Evolutionary conservation across 371 early-diverging fungal genomes (phyloP).

Genomic region (Dinochytrium kinnereticum): DNA sequence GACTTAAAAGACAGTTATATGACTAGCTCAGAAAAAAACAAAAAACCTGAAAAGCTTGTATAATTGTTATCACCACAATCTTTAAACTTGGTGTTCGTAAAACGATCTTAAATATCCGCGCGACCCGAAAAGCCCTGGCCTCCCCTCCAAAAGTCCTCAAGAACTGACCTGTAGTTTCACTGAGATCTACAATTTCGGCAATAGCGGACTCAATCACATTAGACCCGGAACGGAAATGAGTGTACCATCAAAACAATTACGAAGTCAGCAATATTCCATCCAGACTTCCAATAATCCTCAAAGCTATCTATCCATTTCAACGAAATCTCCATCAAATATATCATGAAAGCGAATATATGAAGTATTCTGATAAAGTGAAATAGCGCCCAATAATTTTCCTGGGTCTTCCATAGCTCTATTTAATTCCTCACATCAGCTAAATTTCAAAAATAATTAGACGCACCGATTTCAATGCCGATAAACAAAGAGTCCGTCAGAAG

Average conservation of each 20-base stretch:
- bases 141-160: slow-evolving; percentile 16
- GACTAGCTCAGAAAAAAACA: too few relatives aligned
- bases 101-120: slow-evolving; percentile 45
- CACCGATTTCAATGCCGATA: slow-evolving; percentile 32
- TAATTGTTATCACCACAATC: slow-evolving; percentile 50
- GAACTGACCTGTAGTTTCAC: slow-evolving; percentile 1
- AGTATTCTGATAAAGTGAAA: slow-evolving; percentile 42
- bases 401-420: slow-evolving; percentile 22
- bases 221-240: not conserved
- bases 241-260: slow-evolving; percentile 33
- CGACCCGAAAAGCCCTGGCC: slow-evolving; percentile 39
- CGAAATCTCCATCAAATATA: slow-evolving; percentile 43
- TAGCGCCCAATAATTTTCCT: slow-evolving; percentile 33
- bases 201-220: slow-evolving; percentile 24
- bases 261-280: slow-evolving; percentile 53
- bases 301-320: slow-evolving; percentile 43
- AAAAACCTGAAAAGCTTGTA: slow-evolving; percentile 50
- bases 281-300: slow-evolving; percentile 42
- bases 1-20: slow-evolving; percentile 25
- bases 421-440: too few relatives aligned
- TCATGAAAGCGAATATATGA: slow-evolving; percentile 33
- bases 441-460: not conserved
- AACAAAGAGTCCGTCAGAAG: slow-evolving; percentile 28
- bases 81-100: slow-evolving; percentile 41
- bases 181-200: slow-evolving; percentile 39